Conservation (phyloP, 352 stramenopile genomes). For the Halophytophthora polymorphica region DNA sequence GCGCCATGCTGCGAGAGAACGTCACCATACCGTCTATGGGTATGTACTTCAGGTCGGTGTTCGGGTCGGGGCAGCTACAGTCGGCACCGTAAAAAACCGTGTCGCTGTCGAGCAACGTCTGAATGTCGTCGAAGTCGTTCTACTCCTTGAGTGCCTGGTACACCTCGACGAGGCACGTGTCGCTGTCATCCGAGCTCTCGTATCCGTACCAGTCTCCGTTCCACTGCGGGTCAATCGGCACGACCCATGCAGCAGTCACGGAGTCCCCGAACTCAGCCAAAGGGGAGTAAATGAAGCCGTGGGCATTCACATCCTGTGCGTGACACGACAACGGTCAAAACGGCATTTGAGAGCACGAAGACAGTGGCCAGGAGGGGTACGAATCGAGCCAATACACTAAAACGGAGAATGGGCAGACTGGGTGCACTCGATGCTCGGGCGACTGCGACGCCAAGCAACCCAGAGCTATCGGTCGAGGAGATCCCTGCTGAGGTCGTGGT, state of each 20-base stretch:
- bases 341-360: no score
- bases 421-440: no score
- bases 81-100: constrained; percentile 24
- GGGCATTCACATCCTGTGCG: no score
- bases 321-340: no score
- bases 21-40: constrained; percentile 20
- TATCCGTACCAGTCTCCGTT: constrained; percentile 20
- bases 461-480: no score
- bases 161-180: constrained; percentile 14
- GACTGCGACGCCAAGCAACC: no score
- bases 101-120: constrained; percentile 20
- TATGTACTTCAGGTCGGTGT: constrained; percentile 20
- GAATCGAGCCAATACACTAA: no score
- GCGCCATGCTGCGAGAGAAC: constrained; percentile 28
- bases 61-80: constrained; percentile 27
- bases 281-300: constrained; percentile 23
- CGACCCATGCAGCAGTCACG: constrained; percentile 26
- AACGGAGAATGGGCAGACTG: no score
- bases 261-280: constrained; percentile 17
- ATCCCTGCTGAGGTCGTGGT: no score
- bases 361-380: no score
- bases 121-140: constrained; percentile 21
- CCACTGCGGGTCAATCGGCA: constrained; percentile 31
- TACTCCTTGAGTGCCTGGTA: constrained; percentile 22
- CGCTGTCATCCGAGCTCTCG: constrained; percentile 12